Percentiles rank a stretch among this genome's conserved stretches.
phyloP scores from a whole-genome alignment of 2,329 filamentous ascomycete genomes.

The Pseudocercospora crystallina region DNA sequence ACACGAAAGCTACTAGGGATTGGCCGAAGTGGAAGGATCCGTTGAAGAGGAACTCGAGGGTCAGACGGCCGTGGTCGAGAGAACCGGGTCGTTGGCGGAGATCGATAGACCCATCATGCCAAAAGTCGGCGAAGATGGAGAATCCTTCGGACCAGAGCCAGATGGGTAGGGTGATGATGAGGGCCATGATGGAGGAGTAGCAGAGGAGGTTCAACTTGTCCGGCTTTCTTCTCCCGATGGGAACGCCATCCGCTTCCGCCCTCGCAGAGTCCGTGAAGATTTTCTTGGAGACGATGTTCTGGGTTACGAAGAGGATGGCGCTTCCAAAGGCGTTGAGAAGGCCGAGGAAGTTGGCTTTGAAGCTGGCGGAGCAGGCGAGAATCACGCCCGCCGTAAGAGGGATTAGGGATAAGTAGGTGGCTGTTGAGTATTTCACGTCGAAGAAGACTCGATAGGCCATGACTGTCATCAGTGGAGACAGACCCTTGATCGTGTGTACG shows the following conservation, averaged over 20 bases:
- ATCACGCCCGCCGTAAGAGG: slow-evolving; percentile 93
- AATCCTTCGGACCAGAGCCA: slow-evolving; percentile 93
- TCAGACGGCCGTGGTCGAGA: slow-evolving; percentile 60
- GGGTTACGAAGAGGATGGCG: slow-evolving; percentile 93
- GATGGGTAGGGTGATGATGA: slow-evolving; percentile 81
- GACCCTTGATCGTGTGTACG: slow-evolving; percentile 96
- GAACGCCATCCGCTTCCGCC: slow-evolving; percentile 72
- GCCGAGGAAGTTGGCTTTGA: slow-evolving; percentile 86
- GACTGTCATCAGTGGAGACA: slow-evolving; percentile 94
- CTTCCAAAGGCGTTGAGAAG: slow-evolving; percentile 84
- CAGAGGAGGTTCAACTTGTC: slow-evolving; percentile 96
- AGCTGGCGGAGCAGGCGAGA: slow-evolving; percentile 90
- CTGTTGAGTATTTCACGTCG: slow-evolving; percentile 79
- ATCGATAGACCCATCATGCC: slow-evolving; percentile 76
- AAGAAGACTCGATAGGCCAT: slow-evolving; percentile 88
- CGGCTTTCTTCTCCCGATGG: slow-evolving; percentile 69
- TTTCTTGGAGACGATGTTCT: slow-evolving; percentile 98
- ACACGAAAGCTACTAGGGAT: slow-evolving; percentile 89
- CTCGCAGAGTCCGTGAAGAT: slow-evolving; percentile 92
- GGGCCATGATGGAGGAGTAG: slow-evolving; percentile 94
- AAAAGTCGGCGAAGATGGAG: slow-evolving; percentile 71
- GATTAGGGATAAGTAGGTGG: slow-evolving; percentile 75
- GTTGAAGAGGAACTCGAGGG: slow-evolving; percentile 93
- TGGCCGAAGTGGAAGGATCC: slow-evolving; percentile 95
- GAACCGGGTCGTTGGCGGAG: slow-evolving; percentile 75